Evolutionary conservation across 2,329 filamentous ascomycete genomes (phyloP).

Genomic region (Fusarium acutatum): DNA sequence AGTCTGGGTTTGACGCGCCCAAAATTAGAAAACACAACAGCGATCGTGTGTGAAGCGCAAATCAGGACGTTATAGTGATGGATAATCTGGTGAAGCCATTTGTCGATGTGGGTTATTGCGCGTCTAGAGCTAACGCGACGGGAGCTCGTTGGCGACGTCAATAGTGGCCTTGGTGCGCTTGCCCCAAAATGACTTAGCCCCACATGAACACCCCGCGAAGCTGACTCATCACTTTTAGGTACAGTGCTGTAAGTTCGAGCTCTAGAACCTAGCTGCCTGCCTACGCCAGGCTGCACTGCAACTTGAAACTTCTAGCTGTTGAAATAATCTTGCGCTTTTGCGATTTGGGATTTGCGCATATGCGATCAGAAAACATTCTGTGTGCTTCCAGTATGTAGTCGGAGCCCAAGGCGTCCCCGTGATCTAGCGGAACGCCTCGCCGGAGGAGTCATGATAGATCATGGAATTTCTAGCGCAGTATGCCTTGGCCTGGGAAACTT

Average conservation of each 20-base stretch:
- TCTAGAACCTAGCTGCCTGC: neutral
- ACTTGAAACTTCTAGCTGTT: neutral
- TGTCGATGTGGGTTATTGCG: conserved; percentile 8
- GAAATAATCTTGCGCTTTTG: neutral
- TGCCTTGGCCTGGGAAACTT: neutral
- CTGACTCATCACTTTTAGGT: neutral
- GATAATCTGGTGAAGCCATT: neutral
- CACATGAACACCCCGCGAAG: neutral
- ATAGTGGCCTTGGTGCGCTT: conserved; percentile 11
- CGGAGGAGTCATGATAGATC: conserved; percentile 16
- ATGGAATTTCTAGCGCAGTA: neutral
- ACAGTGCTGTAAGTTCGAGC: neutral
- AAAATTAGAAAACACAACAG: neutral
- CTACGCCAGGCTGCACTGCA: neutral
- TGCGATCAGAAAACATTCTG: neutral
- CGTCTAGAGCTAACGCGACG: conserved; percentile 15
- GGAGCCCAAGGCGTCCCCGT: conserved; percentile 1
- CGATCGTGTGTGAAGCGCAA: neutral
- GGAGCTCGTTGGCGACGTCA: conserved; percentile 18
- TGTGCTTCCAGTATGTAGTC: neutral
- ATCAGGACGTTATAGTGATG: neutral
- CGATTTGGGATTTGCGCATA: neutral
- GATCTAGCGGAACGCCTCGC: neutral
- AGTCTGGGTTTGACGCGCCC: neutral
- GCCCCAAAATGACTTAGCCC: neutral